Base-by-base conservation (phyloP, 2,329 filamentous ascomycete species). In the Aspergillus luchuensis region DNA sequence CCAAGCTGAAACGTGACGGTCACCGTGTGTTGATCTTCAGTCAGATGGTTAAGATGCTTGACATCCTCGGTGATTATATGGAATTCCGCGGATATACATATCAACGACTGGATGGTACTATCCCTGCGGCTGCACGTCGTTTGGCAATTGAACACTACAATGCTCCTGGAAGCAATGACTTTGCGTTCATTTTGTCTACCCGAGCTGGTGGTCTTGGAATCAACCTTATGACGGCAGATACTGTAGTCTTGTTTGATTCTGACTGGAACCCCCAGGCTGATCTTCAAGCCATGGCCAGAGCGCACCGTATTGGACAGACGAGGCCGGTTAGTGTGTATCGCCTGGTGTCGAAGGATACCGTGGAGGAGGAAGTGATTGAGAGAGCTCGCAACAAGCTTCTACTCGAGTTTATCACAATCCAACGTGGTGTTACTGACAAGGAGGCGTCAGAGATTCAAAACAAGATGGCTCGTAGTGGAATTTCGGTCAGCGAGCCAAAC, bases 121-220 rank as follows among this genome's bases (percentile, higher is more conserved):
- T 99, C 67, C 89, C 91, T 36, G 91, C 95, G 11, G 90, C 88
- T 1, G 89, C 93, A 61, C 88, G 95, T 70, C 91, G 93, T 61
- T 89, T 96, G 79, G 93, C 95, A 3, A 99, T 99, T 71, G 95
- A 99, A 69, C 94, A 98, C 74, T 99, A 97, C 82, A 99, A 99
- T 71, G 92, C 93, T n/a, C 91, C 94, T 1, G 92, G 89, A 10
- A 99, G 95, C 74, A 90, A 92, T 4, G 96, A 99, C 72, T 99
- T 99, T 72, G 96, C 92, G 72, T 99, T 99, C 76, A 81, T 99
- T 48, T 84, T 99, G 1, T 99, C 95, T 2, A 99, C 95, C 1
- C 88, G 95, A 71, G 95, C 95, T 57, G 95, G 95, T 81, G 95
- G 95, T 75, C 84, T 99, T n/a, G 95, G 95, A 63, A 99, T 99